Evolutionary conservation across 116 monocot species (phyloP).

Genomic region (Phalaenopsis hybrid): DNA sequence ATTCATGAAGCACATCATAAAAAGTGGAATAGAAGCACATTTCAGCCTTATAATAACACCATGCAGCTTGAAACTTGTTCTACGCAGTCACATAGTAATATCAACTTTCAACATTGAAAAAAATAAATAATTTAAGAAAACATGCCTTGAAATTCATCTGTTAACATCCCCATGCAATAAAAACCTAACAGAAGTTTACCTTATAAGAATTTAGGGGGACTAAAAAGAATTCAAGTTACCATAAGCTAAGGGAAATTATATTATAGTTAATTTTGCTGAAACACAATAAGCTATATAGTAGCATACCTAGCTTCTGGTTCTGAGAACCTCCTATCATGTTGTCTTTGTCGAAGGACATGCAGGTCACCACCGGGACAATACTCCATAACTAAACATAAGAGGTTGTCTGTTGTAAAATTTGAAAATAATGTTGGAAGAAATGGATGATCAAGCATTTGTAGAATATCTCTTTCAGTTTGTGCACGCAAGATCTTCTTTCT

Average conservation of each 20-base stretch:
- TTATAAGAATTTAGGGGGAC: neutral
- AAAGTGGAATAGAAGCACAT: neutral
- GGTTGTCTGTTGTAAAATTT: conserved; percentile 73
- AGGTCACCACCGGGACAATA: conserved; percentile 97
- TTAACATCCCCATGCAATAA: neutral
- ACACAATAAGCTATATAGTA: conserved; percentile 1
- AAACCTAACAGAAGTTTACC: neutral
- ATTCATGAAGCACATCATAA: no score
- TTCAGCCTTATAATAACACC: neutral
- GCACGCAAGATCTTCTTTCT: conserved; percentile 85
- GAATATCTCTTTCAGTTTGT: conserved; percentile 87
- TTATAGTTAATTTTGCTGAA: neutral
- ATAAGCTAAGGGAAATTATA: neutral
- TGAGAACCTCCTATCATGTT: conserved; percentile 56
- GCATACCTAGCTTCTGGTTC: conserved; percentile 83
- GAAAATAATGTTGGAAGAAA: conserved; percentile 87
- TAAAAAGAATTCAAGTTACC: neutral
- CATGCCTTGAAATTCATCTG: neutral
- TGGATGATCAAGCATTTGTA: conserved; percentile 95
- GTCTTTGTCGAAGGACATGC: conserved; percentile 81
- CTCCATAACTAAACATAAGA: conserved; percentile 89
- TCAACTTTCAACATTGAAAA: conserved; percentile 1
- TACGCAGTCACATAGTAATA: neutral
- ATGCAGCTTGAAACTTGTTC: neutral
- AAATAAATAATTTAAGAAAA: neutral